Evolutionary conservation across 805 yeast genomes (phyloP).

Genomic region (Kazachstania kunashirensis): DNA sequence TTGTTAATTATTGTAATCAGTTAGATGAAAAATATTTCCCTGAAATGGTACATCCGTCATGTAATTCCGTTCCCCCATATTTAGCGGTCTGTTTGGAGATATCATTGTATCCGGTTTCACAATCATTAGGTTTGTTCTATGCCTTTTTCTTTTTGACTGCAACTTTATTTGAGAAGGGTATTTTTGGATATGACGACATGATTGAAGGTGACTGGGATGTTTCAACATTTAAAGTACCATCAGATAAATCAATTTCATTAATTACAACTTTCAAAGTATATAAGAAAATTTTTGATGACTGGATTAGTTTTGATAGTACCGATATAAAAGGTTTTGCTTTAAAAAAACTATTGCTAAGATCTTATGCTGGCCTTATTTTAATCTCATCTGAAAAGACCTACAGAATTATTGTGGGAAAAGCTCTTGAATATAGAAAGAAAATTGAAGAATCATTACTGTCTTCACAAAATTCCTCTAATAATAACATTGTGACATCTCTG

Average conservation of each 20-base stretch:
- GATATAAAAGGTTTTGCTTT: slow-evolving; percentile 2
- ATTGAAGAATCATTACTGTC: slow-evolving; percentile 9
- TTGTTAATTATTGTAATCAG: slow-evolving; percentile 7
- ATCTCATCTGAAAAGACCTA: slow-evolving; percentile 11
- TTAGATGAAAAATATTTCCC: slow-evolving; percentile 16
- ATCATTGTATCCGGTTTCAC: neutral
- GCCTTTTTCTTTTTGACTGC: slow-evolving; percentile 7
- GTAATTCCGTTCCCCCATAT: slow-evolving; percentile 15
- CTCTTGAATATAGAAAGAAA: slow-evolving; percentile 13
- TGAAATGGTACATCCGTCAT: slow-evolving; percentile 5
- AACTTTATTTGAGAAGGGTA: slow-evolving; percentile 9
- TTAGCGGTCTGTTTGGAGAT: slow-evolving; percentile 1
- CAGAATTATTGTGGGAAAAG: slow-evolving; percentile 14
- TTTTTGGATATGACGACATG: slow-evolving; percentile 3
- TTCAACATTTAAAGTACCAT: slow-evolving; percentile 5
- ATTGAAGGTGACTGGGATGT: slow-evolving; percentile 10
- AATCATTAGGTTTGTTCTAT: slow-evolving; percentile 4
- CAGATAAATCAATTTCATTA: slow-evolving; percentile 6
- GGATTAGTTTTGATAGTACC: slow-evolving; percentile 4
- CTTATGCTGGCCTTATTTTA: slow-evolving; percentile 6
- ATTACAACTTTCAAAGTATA: slow-evolving; percentile 8
- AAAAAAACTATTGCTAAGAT: slow-evolving; percentile 6
- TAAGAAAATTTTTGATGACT: slow-evolving; percentile 8
- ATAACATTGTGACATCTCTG: too few relatives aligned
- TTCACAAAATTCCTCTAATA: too few relatives aligned